These are phyloP conservation scores for Epichloe elymi DNA, from an alignment of 2,329 filamentous ascomycete genomes.

Conservation along the genomic window DNA sequence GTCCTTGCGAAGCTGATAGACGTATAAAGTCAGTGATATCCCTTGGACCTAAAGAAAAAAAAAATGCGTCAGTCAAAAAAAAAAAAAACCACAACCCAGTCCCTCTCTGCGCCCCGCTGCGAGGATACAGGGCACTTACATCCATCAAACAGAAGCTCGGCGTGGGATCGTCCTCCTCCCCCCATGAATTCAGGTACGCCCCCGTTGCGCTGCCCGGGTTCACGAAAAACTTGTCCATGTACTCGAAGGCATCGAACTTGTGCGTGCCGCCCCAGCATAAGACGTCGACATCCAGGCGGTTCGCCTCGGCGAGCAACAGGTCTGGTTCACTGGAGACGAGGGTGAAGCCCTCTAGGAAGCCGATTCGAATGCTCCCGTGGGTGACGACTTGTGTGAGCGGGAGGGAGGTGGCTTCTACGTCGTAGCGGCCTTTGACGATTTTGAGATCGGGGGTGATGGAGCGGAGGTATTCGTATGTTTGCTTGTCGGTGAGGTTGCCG, in stretches of 20 bases:
- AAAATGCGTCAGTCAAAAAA: neutral
- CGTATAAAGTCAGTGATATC: slow-evolving; percentile 88
- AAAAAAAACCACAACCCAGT: too few species aligned
- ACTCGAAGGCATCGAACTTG: slow-evolving; percentile 57
- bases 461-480: slow-evolving; percentile 69
- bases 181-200: slow-evolving; percentile 46
- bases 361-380: slow-evolving; percentile 51
- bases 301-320: slow-evolving; percentile 52
- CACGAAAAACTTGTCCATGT: slow-evolving; percentile 63
- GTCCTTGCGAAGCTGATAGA: slow-evolving; percentile 75
- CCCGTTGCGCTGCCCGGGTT: slow-evolving; percentile 56
- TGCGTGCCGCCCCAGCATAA: slow-evolving; percentile 57
- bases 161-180: slow-evolving; percentile 53
- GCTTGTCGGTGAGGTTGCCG: slow-evolving; percentile 67
- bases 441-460: slow-evolving; percentile 60
- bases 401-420: slow-evolving; percentile 52
- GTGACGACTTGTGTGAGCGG: slow-evolving; percentile 54
- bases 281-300: slow-evolving; percentile 55
- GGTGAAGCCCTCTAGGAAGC: slow-evolving; percentile 56
- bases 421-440: slow-evolving; percentile 54
- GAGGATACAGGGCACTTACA: slow-evolving; percentile 42
- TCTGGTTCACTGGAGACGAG: slow-evolving; percentile 55
- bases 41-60: slow-evolving; percentile 61
- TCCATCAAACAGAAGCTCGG: slow-evolving; percentile 98
- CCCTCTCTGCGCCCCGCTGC: too few species aligned